Percentiles rank a stretch among this genome's conserved stretches.
Conservation (phyloP, 305 asterid genomes). For the Solanum hybrid region DNA sequence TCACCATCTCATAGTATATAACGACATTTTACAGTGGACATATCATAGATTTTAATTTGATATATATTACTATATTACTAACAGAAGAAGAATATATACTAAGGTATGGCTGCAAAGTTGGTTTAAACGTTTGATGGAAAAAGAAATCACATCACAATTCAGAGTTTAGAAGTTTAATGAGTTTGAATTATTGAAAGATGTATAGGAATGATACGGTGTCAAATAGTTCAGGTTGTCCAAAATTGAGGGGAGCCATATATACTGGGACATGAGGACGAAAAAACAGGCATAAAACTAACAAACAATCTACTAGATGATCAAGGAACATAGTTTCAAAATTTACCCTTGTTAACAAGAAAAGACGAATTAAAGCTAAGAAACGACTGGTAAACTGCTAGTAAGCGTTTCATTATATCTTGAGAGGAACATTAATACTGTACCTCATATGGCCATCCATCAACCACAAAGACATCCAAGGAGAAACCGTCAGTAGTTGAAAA, state of each 20-base stretch:
- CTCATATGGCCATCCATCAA: conserved; percentile 49
- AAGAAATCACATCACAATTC: background rate
- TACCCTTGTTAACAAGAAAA: background rate
- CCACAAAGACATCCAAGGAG: conserved; percentile 50
- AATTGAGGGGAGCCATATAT: background rate
- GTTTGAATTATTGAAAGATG: background rate
- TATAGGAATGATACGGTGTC: background rate
- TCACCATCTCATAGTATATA: background rate
- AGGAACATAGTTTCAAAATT: background rate
- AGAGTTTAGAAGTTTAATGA: background rate
- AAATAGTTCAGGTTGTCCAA: background rate
- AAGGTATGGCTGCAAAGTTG: background rate
- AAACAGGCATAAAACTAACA: background rate
- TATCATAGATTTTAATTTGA: background rate
- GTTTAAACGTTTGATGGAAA: background rate
- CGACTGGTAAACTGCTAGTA: background rate
- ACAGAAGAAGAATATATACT: background rate
- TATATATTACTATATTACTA: background rate
- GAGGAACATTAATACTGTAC: conserved; percentile 14
- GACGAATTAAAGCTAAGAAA: background rate
- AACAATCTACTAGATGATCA: background rate
- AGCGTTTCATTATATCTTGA: background rate
- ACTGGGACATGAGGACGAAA: background rate
- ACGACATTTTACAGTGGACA: background rate
- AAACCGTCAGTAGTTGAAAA: conserved; percentile 50